Evolutionary conservation across 306 rosid species (phyloP), one percentile per base, ranked within the genome.

Genomic region (Benincasa hispida): DNA sequence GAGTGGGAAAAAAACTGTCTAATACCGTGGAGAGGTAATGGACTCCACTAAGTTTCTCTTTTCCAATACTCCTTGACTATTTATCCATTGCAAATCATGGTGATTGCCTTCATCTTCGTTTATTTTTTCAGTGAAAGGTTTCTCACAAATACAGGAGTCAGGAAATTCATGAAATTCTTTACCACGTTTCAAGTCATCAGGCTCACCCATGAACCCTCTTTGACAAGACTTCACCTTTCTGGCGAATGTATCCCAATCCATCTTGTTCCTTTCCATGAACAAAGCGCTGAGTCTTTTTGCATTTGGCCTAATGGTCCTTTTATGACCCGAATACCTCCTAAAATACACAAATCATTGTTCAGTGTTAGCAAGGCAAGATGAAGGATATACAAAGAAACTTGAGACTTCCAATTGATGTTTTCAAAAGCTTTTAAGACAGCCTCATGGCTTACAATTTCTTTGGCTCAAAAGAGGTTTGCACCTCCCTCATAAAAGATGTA

Each of bases 281-380:
- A 95, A 77, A 54, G 97, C 86, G 69, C 98, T 95, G 37, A 95
- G 99, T 86, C 84, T 95, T 90, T 95, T 95, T 27, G 99, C 93
- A 88, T 95, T 95, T 37, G 99, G 99, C 82, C 98, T 89, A 45
- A 95, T 89, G 81, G 99, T 95, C 88, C 99, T 92, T 84, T 87
- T 92, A 84, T 95, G 99, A 83, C 98, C 97, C 93, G 91, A 88
- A 45, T 92, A 92, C 86, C 99, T 91, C 98, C 99, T 94, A 80
- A 62, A 48, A 68, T 41, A 6, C n/a, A 83, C 45, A 65, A 56
- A 69, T 68, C 28, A 58, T 19, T 25, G 25, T 25, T 18, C 59
- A n/a, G 58, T 76, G 22, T 70, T 35, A 50, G 42, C 28, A 78
- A 35, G 21, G 5, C 58, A 55, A 69, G 66, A 81, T 21, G 56